phyloP scores from a whole-genome alignment of 2,329 filamentous ascomycete species.

The Arachnopeziza araneosa region DNA sequence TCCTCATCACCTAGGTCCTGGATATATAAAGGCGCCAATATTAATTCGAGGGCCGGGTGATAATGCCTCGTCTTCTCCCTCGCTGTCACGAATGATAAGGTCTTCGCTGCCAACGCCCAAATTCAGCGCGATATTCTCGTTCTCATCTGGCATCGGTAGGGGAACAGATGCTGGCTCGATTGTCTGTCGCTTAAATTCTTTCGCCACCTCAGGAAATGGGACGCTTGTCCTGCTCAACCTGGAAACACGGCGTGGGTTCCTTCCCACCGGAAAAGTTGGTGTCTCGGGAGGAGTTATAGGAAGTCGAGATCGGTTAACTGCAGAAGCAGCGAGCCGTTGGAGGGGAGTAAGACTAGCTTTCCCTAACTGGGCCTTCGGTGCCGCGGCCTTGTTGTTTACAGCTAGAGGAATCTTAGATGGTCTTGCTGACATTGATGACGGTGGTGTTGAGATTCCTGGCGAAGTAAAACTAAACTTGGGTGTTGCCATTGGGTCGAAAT shows the following conservation, averaged over 20 bases:
- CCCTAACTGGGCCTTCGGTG: constrained; percentile 7
- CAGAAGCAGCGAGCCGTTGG: constrained; percentile 28
- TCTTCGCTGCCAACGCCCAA: constrained; percentile 44
- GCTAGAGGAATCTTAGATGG: constrained; percentile 27
- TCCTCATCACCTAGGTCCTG: background rate
- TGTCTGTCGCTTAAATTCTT: background rate
- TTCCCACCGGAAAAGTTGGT: constrained; percentile 6
- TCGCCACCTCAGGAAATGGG: constrained; percentile 25
- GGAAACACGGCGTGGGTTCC: constrained; percentile 10
- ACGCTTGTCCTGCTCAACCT: constrained; percentile 17
- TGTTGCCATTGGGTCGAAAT: constrained; percentile 14
- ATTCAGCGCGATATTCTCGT: constrained; percentile 18
- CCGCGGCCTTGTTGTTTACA: constrained; percentile 16
- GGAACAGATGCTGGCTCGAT: constrained; percentile 34
- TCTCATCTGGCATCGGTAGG: constrained; percentile 26
- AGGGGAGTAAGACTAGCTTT: constrained; percentile 25
- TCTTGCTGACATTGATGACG: constrained; percentile 13
- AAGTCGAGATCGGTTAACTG: constrained; percentile 17
- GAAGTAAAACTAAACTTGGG: constrained; percentile 9
- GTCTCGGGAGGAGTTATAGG: constrained; percentile 27
- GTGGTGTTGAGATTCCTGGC: constrained; percentile 16
- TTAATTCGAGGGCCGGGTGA: constrained; percentile 25
- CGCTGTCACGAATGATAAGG: constrained; percentile 44
- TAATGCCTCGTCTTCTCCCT: constrained; percentile 32
- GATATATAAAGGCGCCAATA: constrained; percentile 15